A percentile compares a stretch with the other conserved stretches of the same genome.
Evolutionary conservation across 192 early-diverging fungal genomes (phyloP).

Genomic region (Coemansia sp.): DNA sequence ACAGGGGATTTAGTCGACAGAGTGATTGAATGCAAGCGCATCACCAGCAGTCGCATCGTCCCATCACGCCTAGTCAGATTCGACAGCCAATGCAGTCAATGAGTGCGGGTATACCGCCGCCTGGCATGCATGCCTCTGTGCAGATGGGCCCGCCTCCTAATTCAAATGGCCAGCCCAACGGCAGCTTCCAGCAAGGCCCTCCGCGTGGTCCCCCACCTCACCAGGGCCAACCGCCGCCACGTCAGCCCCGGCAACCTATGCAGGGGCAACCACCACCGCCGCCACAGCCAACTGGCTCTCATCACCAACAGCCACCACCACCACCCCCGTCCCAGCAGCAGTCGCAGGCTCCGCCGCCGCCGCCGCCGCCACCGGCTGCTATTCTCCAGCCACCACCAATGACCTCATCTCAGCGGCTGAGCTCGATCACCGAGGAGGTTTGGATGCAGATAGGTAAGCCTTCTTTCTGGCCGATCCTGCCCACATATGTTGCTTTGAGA

Average conservation of each 20-base stretch:
- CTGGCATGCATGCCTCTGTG: conserved; percentile 34
- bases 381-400: conserved; percentile 23
- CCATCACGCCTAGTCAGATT: conserved; percentile 37
- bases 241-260: conserved; percentile 33
- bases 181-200: conserved; percentile 33
- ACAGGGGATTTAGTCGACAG: not conserved
- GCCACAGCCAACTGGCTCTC: conserved; percentile 9
- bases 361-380: conserved; percentile 18
- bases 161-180: conserved; percentile 31
- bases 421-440: conserved; percentile 41
- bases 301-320: conserved; percentile 20
- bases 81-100: conserved; percentile 38
- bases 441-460: conserved; percentile 55
- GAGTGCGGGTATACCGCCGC: conserved; percentile 39
- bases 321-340: conserved; percentile 13
- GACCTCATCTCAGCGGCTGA: conserved; percentile 43
- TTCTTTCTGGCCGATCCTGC: not conserved
- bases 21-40: conserved; percentile 40
- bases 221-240: conserved; percentile 28
- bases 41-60: conserved; percentile 45
- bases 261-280: conserved; percentile 12
- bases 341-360: conserved; percentile 17
- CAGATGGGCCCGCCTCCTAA: conserved; percentile 33
- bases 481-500: not conserved
- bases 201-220: conserved; percentile 7